Conservation (phyloP, 495 filamentous ascomycete species). For the Neurospora sp. region DNA sequence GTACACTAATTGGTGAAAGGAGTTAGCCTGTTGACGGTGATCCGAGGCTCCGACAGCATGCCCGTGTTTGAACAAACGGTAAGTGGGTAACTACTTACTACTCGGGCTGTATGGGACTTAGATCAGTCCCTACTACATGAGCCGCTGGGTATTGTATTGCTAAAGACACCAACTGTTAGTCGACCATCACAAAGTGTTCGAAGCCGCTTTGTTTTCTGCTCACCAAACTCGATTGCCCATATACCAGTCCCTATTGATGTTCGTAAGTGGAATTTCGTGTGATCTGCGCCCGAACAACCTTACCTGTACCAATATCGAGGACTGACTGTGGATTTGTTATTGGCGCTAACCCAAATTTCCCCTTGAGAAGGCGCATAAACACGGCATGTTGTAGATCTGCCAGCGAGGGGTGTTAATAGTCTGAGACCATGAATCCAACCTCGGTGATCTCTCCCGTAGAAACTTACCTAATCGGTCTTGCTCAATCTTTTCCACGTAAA, state of each 20-base stretch:
- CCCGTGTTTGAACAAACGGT: conserved; percentile 2
- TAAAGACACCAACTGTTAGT: not conserved
- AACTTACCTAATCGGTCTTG: conserved; percentile 34
- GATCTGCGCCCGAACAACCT: not conserved
- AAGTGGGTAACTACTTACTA: conserved; percentile 1
- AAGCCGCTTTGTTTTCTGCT: not conserved
- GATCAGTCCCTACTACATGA: conserved; percentile 33
- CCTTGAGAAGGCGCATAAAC: conserved; percentile 31
- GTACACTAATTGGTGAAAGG: conserved; percentile 17
- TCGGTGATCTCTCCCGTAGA: not conserved
- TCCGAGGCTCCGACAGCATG: not conserved
- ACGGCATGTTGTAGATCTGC: conserved; percentile 42
- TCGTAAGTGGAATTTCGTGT: not conserved
- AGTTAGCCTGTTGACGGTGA: not conserved
- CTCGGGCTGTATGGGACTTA: conserved; percentile 38
- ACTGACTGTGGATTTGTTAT: conserved; percentile 29
- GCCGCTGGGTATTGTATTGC: conserved; percentile 17
- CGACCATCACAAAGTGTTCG: not conserved
- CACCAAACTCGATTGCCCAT: conserved; percentile 32
- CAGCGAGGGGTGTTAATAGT: not conserved
- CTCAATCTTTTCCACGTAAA: conserved; percentile 21
- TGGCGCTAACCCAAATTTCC: conserved; percentile 32
- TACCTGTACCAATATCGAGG: conserved; percentile 36
- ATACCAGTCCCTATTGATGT: conserved; percentile 28
- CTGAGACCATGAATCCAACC: not conserved